These are phyloP conservation scores for Calonectria montana DNA, from an alignment of 2,329 filamentous ascomycete species.

Conservation along the genomic window DNA sequence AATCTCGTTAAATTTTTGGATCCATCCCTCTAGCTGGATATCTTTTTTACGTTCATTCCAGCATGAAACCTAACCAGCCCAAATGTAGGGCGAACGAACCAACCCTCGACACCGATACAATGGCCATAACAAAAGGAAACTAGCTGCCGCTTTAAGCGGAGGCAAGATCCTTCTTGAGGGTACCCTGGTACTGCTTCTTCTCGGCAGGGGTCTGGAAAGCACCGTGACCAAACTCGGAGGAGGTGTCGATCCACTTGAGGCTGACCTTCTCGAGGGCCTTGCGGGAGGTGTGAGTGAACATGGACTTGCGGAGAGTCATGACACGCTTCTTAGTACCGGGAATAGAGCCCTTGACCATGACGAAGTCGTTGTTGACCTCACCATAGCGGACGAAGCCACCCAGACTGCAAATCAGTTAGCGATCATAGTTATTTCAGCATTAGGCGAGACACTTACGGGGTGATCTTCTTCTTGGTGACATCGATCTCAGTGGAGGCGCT, in stretches of 20 bases:
- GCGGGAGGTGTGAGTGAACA: conserved; percentile 96
- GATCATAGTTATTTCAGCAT: not conserved
- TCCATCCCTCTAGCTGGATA: conserved; percentile 50
- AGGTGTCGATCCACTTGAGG: conserved; percentile 99
- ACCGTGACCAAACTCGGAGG: conserved; percentile 99
- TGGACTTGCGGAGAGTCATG: conserved; percentile 98
- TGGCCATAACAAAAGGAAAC: conserved; percentile 58
- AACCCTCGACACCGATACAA: conserved; percentile 68
- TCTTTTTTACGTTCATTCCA: conserved; percentile 52
- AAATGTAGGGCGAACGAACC: conserved; percentile 51
- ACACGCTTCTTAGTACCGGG: conserved; percentile 99
- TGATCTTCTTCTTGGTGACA: conserved; percentile 99
- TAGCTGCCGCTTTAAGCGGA: conserved; percentile 54
- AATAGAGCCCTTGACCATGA: conserved; percentile 97
- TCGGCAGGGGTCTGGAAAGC: conserved; percentile 98
- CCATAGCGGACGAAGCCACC: conserved; percentile 99
- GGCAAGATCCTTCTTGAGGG: conserved; percentile 96
- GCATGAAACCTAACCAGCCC: conserved; percentile 50
- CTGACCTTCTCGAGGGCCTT: conserved; percentile 98
- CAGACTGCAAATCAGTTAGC: conserved; percentile 70
- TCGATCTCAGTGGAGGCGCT: conserved; percentile 96
- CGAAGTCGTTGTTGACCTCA: conserved; percentile 99
- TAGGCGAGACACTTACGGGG: conserved; percentile 79
- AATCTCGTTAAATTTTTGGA: conserved; percentile 50
- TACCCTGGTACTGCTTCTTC: conserved; percentile 98